These are phyloP conservation scores for Neurospora sp. DNA, from an alignment of 2,329 filamentous ascomycete genomes.

Conservation along the genomic window DNA sequence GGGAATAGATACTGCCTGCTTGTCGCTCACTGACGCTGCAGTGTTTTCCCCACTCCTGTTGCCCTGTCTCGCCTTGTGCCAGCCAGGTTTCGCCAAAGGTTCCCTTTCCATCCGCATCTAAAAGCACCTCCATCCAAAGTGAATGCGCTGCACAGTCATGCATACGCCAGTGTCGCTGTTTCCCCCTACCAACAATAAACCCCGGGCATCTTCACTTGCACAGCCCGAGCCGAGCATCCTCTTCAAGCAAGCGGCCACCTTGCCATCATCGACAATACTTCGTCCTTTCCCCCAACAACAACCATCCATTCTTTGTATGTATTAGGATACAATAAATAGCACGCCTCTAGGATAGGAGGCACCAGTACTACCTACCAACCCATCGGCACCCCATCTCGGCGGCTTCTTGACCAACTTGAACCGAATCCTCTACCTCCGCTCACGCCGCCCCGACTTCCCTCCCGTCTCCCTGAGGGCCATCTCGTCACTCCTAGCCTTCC, in stretches of 20 bases:
- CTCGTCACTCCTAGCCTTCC: neutral
- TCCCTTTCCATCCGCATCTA: neutral
- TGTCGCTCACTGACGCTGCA: neutral
- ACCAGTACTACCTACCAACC: neutral
- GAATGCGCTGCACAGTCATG: neutral
- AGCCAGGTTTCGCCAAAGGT: constrained; percentile 8
- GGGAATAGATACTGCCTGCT: neutral
- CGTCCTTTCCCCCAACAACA: neutral
- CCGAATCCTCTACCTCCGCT: neutral
- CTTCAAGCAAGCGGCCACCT: neutral
- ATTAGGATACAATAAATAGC: neutral
- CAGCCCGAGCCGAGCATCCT: neutral
- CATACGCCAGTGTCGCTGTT: neutral
- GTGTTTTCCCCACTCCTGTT: constrained; percentile 5
- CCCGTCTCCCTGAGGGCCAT: neutral
- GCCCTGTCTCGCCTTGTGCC: constrained; percentile 7
- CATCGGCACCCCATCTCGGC: neutral
- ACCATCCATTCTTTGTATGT: neutral
- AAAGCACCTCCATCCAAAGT: neutral
- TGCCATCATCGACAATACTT: neutral
- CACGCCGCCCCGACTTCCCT: neutral
- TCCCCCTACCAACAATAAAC: neutral
- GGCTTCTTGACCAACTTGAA: neutral
- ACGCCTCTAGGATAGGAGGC: neutral
- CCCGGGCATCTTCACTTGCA: neutral